Evolutionary conservation across 2,329 filamentous ascomycete genomes (phyloP).

Genomic region (Beauveria pseudobassiana): DNA sequence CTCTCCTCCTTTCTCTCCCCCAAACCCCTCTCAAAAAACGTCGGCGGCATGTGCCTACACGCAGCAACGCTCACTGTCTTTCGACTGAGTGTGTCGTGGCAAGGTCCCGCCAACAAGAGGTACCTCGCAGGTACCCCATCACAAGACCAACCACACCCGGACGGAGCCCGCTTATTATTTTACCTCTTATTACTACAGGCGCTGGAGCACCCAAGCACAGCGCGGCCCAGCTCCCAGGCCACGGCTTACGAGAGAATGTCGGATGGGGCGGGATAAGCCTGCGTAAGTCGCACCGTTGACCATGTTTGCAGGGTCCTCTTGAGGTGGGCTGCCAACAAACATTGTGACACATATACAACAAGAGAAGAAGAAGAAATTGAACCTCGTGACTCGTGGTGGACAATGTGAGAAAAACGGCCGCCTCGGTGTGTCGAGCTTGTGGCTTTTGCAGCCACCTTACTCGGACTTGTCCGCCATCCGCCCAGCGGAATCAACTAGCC

Average conservation of each 20-base stretch:
- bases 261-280: slow-evolving; percentile 6
- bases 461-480: background rate
- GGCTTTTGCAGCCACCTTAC: background rate
- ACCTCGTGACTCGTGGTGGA: background rate
- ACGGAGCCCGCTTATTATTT: slow-evolving; percentile 5
- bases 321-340: background rate
- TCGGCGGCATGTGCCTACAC: background rate
- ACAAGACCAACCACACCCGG: background rate
- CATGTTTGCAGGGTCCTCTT: background rate
- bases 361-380: background rate
- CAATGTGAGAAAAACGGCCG: background rate
- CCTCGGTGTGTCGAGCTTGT: background rate
- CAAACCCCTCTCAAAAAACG: background rate
- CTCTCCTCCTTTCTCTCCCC: too few relatives aligned
- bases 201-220: background rate
- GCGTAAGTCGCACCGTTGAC: background rate
- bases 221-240: background rate
- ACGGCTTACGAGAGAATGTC: slow-evolving; percentile 11
- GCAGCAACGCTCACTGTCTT: background rate
- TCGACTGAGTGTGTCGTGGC: background rate
- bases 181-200: slow-evolving; percentile 10
- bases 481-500: background rate
- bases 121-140: slow-evolving; percentile 3
- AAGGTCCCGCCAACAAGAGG: background rate
- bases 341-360: background rate